Evolutionary conservation across 2,329 filamentous ascomycete species (phyloP).

Genomic region (Tolypocladium album): DNA sequence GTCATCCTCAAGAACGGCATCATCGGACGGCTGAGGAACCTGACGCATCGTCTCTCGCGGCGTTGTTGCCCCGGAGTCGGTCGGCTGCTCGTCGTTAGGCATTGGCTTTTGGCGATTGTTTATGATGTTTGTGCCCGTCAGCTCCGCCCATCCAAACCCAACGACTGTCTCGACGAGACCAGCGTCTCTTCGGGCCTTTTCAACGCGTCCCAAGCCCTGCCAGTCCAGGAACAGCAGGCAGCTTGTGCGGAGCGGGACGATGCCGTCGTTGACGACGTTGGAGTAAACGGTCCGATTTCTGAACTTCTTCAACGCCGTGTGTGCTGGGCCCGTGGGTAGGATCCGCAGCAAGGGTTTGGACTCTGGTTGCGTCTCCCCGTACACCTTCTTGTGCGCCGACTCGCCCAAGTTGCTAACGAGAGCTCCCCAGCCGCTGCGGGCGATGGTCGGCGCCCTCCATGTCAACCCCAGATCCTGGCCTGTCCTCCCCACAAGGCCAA

Average conservation of each 20-base stretch:
- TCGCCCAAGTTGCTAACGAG: constrained; percentile 73
- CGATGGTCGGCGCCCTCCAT: constrained; percentile 81
- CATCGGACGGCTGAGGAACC: constrained; percentile 60
- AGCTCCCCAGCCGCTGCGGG: constrained; percentile 78
- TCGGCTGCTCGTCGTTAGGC: constrained; percentile 20
- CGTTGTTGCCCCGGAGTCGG: constrained; percentile 23
- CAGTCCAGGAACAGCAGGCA: constrained; percentile 96
- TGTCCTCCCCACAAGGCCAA: constrained; percentile 90
- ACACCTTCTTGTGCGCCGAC: constrained; percentile 49
- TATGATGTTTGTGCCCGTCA: constrained; percentile 60
- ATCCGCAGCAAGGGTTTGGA: constrained; percentile 85
- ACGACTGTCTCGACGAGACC: constrained; percentile 88
- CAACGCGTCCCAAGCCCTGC: constrained; percentile 85
- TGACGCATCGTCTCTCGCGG: constrained; percentile 33
- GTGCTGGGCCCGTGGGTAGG: constrained; percentile 81
- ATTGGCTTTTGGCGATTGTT: constrained; percentile 32
- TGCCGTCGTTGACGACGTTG: constrained; percentile 95
- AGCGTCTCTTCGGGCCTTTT: constrained; percentile 87
- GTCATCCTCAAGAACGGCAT: constrained; percentile 59
- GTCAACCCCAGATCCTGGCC: constrained; percentile 91
- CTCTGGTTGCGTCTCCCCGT: constrained; percentile 56
- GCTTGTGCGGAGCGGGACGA: constrained; percentile 88
- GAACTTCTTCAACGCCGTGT: constrained; percentile 78
- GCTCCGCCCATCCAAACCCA: constrained; percentile 87
- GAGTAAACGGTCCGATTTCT: constrained; percentile 87